Evolutionary conservation across 2,329 filamentous ascomycete species (phyloP).

Genomic region (Colletotrichum higginsianum): DNA sequence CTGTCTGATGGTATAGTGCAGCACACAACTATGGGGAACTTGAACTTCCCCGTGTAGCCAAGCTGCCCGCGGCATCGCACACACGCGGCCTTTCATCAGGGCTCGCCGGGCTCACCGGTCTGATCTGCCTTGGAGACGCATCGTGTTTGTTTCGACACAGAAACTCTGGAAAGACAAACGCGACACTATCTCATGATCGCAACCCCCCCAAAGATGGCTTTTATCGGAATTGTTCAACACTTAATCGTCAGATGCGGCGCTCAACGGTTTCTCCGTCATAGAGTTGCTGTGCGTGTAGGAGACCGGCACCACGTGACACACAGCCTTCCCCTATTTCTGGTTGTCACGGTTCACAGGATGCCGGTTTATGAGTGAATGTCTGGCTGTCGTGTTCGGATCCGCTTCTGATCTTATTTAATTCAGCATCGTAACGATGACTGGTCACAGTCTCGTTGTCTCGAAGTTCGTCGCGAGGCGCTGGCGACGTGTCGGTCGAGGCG

Average conservation of each 20-base stretch:
- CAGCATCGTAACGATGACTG: neutral
- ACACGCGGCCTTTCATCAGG: neutral
- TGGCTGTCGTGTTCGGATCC: too few relatives aligned
- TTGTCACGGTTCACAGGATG: neutral
- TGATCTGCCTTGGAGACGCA: neutral
- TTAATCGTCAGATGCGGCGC: neutral
- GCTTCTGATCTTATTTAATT: too few relatives aligned
- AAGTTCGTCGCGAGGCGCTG: neutral
- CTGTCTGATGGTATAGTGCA: rapidly evolving
- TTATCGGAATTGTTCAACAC: too few relatives aligned
- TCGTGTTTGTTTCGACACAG: too few relatives aligned
- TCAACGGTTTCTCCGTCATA: neutral
- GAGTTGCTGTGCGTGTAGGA: neutral
- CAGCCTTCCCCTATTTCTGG: neutral
- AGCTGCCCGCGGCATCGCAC: neutral
- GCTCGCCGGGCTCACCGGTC: neutral
- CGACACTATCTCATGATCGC: too few relatives aligned
- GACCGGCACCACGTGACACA: conserved; percentile 13
- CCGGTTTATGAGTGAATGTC: too few relatives aligned
- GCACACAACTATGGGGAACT: rapidly evolving
- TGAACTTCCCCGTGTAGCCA: neutral
- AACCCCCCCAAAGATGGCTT: neutral
- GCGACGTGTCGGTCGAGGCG: conserved; percentile 12
- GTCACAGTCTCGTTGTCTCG: too few relatives aligned
- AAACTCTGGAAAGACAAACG: neutral